Conservation (phyloP, 2,329 filamentous ascomycete genomes). For the Cordyceps cateniannulata region DNA sequence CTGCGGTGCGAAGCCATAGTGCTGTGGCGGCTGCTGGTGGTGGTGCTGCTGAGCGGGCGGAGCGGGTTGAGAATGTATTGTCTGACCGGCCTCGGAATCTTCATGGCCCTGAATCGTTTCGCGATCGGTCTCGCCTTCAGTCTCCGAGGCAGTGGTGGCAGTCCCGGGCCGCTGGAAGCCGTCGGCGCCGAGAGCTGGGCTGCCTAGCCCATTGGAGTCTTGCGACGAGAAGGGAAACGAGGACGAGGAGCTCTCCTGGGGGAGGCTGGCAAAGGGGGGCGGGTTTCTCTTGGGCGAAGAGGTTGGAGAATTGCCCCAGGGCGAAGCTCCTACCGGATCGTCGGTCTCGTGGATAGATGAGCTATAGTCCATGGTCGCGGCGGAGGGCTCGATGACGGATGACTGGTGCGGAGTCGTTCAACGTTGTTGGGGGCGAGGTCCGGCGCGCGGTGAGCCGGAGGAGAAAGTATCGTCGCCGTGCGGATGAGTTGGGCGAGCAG, state of each 20-base stretch:
- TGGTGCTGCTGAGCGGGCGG: constrained; percentile 23
- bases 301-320: constrained; percentile 50
- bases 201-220: constrained; percentile 37
- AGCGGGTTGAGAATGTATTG: constrained; percentile 18
- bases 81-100: not conserved
- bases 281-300: constrained; percentile 43
- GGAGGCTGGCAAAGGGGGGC: constrained; percentile 35
- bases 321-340: constrained; percentile 44
- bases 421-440: not conserved
- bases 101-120: constrained; percentile 19
- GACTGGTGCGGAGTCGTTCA: constrained; percentile 4
- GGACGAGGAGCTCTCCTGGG: constrained; percentile 33
- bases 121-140: constrained; percentile 33
- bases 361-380: constrained; percentile 50
- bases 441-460: not conserved
- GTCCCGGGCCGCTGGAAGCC: constrained; percentile 41
- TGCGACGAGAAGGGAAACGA: constrained; percentile 40
- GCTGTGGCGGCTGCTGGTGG: constrained; percentile 16
- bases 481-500: not conserved
- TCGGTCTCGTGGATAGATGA: constrained; percentile 49
- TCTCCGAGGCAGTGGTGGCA: constrained; percentile 39
- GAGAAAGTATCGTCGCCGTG: not conserved
- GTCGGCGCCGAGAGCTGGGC: constrained; percentile 27
- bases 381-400: constrained; percentile 5
- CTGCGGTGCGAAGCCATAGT: constrained; percentile 21